Evolutionary conservation across 2,329 filamentous ascomycete species (phyloP).

Genomic region (Aspergillus sp.): DNA sequence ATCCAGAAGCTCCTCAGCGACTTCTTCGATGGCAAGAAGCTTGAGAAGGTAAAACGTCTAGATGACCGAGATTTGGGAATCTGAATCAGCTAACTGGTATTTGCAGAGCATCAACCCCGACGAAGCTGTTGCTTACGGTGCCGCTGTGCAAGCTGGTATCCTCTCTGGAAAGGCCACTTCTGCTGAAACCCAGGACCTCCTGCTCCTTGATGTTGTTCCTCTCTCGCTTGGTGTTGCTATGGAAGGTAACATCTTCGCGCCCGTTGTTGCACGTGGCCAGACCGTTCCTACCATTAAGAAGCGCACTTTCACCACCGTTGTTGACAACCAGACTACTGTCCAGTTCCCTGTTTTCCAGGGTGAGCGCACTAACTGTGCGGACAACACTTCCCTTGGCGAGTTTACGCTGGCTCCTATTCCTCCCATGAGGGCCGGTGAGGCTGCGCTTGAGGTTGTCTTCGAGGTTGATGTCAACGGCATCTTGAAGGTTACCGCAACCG

Average conservation of each 20-base stretch:
- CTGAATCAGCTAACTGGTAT: not conserved
- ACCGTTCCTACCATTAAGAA: conserved; percentile 79
- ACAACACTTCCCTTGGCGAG: conserved; percentile 96
- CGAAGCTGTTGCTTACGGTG: conserved; percentile 98
- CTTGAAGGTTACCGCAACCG: conserved; percentile 96
- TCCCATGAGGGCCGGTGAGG: conserved; percentile 85
- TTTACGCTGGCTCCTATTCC: conserved; percentile 89
- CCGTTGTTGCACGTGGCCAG: conserved; percentile 74
- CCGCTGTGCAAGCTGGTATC: conserved; percentile 97
- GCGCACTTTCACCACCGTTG: conserved; percentile 73
- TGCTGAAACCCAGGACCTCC: conserved; percentile 86
- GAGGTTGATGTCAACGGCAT: conserved; percentile 99
- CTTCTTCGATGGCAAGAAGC: conserved; percentile 99
- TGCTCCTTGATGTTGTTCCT: conserved; percentile 92
- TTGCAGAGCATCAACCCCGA: conserved; percentile 88
- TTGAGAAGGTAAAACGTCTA: conserved; percentile 63
- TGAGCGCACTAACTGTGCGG: conserved; percentile 95
- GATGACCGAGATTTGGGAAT: not conserved
- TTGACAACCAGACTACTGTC: conserved; percentile 65
- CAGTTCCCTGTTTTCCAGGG: conserved; percentile 94
- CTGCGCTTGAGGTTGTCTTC: conserved; percentile 95
- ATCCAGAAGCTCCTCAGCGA: conserved; percentile 99
- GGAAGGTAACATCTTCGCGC: conserved; percentile 98
- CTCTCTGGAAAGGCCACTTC: conserved; percentile 96
- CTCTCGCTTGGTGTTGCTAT: conserved; percentile 97